phyloP scores from a whole-genome alignment of 176 grass and related monocot genomes.

The Melocanna baccifera region DNA sequence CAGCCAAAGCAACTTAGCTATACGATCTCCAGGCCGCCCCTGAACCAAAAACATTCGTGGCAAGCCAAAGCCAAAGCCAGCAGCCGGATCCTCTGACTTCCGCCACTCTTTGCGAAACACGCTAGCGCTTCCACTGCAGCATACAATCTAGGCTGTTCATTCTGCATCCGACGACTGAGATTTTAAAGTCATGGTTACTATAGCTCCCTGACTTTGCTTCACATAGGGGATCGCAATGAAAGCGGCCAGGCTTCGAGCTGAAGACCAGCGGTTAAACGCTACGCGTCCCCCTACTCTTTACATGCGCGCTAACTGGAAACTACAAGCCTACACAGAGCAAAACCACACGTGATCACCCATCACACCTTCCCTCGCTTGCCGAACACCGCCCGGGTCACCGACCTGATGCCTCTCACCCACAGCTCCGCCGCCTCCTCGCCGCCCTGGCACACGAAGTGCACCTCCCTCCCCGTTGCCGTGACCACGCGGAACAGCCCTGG shows the following conservation, averaged over 20 bases:
- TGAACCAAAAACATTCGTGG: constrained; percentile 56
- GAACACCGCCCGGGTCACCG: constrained; percentile 44
- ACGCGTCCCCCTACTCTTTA: constrained; percentile 40
- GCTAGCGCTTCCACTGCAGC: no score
- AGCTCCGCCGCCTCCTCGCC: constrained; percentile 76
- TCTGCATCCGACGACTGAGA: no score
- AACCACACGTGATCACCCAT: background rate
- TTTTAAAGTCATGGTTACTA: no score
- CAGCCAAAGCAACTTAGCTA: constrained; percentile 39
- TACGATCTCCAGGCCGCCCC: constrained; percentile 43
- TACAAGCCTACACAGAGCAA: constrained; percentile 18
- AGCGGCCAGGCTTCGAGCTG: constrained; percentile 44
- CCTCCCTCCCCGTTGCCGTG: constrained; percentile 70
- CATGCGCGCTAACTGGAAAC: constrained; percentile 35
- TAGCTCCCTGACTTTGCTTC: no score
- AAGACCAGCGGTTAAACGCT: constrained; percentile 43
- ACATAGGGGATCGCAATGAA: no score
- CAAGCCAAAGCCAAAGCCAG: constrained; percentile 36
- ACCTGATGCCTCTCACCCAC: constrained; percentile 89
- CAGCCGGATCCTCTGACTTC: background rate
- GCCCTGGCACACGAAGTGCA: constrained; percentile 85
- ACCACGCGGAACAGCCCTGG: constrained; percentile 81
- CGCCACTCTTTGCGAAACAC: no score
- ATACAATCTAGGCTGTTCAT: no score
- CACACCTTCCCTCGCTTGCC: constrained; percentile 39